Conservation (phyloP, 805 yeast species). For the Millerago galiae region DNA sequence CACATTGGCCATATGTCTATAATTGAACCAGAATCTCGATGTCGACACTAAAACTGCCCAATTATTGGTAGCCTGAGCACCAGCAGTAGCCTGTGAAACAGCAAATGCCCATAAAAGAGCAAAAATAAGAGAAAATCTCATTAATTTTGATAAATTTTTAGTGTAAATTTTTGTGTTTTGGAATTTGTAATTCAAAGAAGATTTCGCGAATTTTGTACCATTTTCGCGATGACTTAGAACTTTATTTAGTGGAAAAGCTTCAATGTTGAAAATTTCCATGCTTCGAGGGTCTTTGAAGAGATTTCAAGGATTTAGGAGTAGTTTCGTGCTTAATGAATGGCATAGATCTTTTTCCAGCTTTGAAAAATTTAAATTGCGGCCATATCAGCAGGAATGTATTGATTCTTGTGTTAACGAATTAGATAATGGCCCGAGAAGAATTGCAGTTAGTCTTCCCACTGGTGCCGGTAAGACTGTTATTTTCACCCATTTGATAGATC, state of each 20-base stretch:
- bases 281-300: no score
- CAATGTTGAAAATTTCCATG: no score
- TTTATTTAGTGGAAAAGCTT: no score
- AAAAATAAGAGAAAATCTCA: not conserved
- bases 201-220: no score
- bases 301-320: no score
- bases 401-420: conserved; percentile 45
- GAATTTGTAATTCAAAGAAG: not conserved
- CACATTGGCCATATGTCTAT: conserved; percentile 96
- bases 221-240: no score
- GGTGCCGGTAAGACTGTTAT: conserved; percentile 94
- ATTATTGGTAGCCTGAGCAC: conserved; percentile 50
- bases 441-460: conserved; percentile 84
- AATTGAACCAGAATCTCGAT: conserved; percentile 96
- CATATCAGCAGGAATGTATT: conserved; percentile 71
- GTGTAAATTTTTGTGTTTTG: not conserved
- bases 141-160: not conserved
- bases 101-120: not conserved
- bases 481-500: conserved; percentile 51
- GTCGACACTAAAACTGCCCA: conserved; percentile 92
- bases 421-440: conserved; percentile 38
- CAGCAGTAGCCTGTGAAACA: not conserved
- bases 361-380: conserved; percentile 25
- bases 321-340: no score
- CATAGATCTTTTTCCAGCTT: not conserved